These are phyloP conservation scores for Herpotrichia juniperi DNA, from an alignment of 2,329 filamentous ascomycete species.

Conservation along the genomic window DNA sequence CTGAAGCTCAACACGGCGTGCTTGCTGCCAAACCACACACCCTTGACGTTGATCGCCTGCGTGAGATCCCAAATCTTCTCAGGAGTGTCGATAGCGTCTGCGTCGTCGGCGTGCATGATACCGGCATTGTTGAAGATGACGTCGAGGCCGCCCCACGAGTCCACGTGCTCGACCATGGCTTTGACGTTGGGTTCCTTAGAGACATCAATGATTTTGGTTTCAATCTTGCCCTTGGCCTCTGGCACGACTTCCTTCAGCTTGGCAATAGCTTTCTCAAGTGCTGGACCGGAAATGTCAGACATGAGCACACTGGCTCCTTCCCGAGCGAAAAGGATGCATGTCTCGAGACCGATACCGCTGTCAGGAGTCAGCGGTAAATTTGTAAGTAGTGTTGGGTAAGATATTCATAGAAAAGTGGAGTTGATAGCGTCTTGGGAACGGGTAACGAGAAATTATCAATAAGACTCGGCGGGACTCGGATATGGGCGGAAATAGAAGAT, in stretches of 20 bases:
- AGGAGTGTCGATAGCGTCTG: constrained; percentile 75
- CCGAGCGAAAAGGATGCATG: constrained; percentile 83
- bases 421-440: not conserved
- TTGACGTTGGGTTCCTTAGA: constrained; percentile 83
- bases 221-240: constrained; percentile 60
- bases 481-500: not conserved
- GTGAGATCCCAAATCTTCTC: constrained; percentile 95
- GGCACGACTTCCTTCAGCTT: constrained; percentile 79
- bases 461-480: not conserved
- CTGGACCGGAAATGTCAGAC: constrained; percentile 80
- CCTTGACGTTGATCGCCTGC: constrained; percentile 94
- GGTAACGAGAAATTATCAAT: not conserved
- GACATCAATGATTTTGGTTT: constrained; percentile 75
- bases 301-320: constrained; percentile 87
- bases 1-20: constrained; percentile 84
- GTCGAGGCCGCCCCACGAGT: constrained; percentile 86
- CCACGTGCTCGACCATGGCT: constrained; percentile 74
- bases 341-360: constrained; percentile 93
- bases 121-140: constrained; percentile 98
- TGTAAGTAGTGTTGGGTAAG: not conserved
- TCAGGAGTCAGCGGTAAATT: constrained; percentile 21
- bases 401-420: not conserved
- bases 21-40: constrained; percentile 96
- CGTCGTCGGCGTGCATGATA: constrained; percentile 84
- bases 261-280: constrained; percentile 75